These are phyloP conservation scores for Allium sativum DNA, from an alignment of 106 monocot species.

Conservation along the genomic window DNA sequence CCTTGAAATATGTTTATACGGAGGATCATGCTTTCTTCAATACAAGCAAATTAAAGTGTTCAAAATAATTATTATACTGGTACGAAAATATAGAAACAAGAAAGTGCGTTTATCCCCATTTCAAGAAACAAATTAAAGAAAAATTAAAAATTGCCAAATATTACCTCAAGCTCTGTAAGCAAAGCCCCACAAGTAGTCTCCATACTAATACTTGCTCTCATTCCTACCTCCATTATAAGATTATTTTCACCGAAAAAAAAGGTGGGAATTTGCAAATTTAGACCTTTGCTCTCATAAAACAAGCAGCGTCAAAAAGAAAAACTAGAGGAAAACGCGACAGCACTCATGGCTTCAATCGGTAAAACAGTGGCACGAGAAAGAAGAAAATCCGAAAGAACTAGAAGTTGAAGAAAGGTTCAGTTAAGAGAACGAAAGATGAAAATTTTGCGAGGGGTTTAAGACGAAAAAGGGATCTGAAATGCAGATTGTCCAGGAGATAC, in stretches of 20 bases:
- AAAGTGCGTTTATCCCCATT: no score
- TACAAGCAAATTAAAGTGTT: no score
- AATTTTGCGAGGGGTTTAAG: neutral
- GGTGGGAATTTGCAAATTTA: neutral
- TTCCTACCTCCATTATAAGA: conserved; percentile 12
- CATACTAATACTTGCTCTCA: conserved; percentile 23
- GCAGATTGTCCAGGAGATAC: no score
- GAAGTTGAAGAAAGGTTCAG: neutral
- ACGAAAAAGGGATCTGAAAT: no score
- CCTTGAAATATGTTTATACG: no score
- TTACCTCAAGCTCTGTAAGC: conserved; percentile 60
- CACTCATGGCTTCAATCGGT: neutral
- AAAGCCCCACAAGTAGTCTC: conserved; percentile 44
- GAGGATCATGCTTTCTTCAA: no score
- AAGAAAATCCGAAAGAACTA: neutral
- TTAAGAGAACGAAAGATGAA: neutral
- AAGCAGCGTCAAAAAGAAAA: neutral
- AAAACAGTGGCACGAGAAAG: neutral
- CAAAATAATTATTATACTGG: no score
- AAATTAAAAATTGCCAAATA: no score
- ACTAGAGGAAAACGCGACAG: conserved; percentile 4
- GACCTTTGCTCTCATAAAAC: neutral
- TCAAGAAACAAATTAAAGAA: no score
- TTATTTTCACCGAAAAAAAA: neutral
- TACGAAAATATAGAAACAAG: no score